Evolutionary conservation across 2,329 filamentous ascomycete genomes (phyloP).

Genomic region (Alternaria arborescens): DNA sequence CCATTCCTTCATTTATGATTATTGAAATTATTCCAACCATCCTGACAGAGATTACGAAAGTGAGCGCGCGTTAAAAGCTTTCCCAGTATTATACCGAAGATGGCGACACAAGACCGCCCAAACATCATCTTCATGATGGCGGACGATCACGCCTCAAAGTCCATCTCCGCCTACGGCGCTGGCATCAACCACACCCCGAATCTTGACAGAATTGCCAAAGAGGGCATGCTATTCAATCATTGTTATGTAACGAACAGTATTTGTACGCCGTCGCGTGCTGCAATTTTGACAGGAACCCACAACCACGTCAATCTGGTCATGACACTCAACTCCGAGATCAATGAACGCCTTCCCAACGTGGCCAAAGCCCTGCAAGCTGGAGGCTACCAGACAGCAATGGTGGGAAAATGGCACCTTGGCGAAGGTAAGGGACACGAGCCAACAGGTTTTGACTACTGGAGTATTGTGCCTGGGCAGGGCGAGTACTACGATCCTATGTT

Average conservation of each 20-base stretch:
- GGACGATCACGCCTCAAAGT: constrained; percentile 63
- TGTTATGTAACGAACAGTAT: constrained; percentile 65
- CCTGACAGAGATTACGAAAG: neutral
- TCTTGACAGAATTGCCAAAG: constrained; percentile 59
- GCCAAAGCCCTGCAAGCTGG: constrained; percentile 60
- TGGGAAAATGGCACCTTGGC: constrained; percentile 65
- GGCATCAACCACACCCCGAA: constrained; percentile 63
- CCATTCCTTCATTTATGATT: too few relatives aligned
- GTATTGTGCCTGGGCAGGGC: constrained; percentile 61
- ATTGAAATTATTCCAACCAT: too few relatives aligned
- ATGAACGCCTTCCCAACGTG: constrained; percentile 61
- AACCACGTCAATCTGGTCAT: constrained; percentile 64
- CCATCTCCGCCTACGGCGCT: constrained; percentile 60
- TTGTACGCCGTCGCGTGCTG: constrained; percentile 62
- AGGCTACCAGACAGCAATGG: constrained; percentile 62
- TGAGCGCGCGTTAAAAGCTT: neutral
- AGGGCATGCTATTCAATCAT: constrained; percentile 63
- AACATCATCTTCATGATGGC: constrained; percentile 65
- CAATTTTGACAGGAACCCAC: constrained; percentile 61
- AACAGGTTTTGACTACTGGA: constrained; percentile 57
- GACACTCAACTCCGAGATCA: constrained; percentile 60
- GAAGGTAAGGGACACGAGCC: constrained; percentile 59
- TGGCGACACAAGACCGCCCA: constrained; percentile 27
- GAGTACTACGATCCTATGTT: constrained; percentile 63
- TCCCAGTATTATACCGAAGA: neutral